Conservation (phyloP, 805 yeast genomes). For the Ogataea paraovalis region DNA sequence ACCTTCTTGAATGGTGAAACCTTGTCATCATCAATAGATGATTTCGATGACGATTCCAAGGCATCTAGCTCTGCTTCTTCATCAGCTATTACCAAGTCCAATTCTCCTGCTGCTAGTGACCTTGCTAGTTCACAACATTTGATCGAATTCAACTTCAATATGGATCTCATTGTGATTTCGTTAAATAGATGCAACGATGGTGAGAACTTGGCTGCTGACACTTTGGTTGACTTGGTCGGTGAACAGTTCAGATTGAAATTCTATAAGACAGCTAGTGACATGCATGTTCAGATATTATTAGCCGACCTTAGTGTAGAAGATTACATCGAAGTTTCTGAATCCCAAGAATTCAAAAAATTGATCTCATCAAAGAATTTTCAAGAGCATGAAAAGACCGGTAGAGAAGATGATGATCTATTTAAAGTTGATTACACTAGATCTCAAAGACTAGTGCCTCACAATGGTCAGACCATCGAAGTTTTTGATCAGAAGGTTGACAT, state of each 20-base stretch:
- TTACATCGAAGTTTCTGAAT: conserved; percentile 58
- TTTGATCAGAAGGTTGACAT: conserved; percentile 74
- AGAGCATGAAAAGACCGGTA: conserved; percentile 33
- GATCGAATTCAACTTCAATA: conserved; percentile 69
- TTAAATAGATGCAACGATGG: conserved; percentile 66
- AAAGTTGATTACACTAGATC: conserved; percentile 53
- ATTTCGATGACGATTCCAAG: conserved; percentile 12
- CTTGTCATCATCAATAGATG: conserved; percentile 9
- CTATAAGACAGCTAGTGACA: conserved; percentile 52
- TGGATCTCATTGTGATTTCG: conserved; percentile 58
- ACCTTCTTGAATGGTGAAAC: conserved; percentile 24
- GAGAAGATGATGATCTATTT: conserved; percentile 47
- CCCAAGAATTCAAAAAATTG: conserved; percentile 62
- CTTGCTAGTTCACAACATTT: conserved; percentile 44
- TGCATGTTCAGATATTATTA: conserved; percentile 63
- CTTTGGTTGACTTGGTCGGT: conserved; percentile 69
- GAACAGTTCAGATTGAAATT: conserved; percentile 59
- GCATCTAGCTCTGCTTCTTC: conserved; percentile 13
- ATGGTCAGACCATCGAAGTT: conserved; percentile 54
- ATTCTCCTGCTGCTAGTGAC: conserved; percentile 2
- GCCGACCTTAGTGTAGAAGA: conserved; percentile 71
- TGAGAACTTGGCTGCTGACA: conserved; percentile 55
- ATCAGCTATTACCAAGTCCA: conserved; percentile 4
- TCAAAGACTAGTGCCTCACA: conserved; percentile 55
- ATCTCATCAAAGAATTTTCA: conserved; percentile 57